Evolutionary conservation across 306 rosid genomes (phyloP).

Genomic region (Sesbania bispinosa): DNA sequence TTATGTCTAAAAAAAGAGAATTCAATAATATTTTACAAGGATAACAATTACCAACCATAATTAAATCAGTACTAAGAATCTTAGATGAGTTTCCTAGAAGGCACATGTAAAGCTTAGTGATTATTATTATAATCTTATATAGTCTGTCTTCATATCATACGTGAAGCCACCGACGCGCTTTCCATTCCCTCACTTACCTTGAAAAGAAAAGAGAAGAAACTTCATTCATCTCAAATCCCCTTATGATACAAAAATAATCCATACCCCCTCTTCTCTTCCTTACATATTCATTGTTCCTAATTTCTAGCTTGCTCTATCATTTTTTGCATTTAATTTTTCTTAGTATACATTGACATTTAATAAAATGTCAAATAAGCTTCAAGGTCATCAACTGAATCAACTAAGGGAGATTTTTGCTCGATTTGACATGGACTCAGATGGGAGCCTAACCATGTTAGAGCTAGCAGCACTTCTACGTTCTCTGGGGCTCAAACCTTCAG

Average conservation of each 20-base stretch:
- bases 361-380: slow-evolving; percentile 39
- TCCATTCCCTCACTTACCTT: neutral
- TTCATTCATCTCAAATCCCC: no score
- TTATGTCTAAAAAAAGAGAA: no score
- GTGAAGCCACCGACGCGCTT: slow-evolving; percentile 33
- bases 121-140: neutral
- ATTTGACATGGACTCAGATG: slow-evolving; percentile 86
- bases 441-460: slow-evolving; percentile 79
- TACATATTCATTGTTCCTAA: neutral
- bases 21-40: no score
- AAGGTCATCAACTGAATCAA: slow-evolving; percentile 49
- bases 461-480: slow-evolving; percentile 81
- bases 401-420: slow-evolving; percentile 54
- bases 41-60: no score
- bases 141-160: neutral
- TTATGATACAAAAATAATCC: neutral
- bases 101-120: no score
- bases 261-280: neutral
- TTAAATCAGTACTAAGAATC: no score
- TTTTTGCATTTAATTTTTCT: neutral
- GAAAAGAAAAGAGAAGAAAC: neutral
- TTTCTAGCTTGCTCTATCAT: neutral
- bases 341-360: neutral
- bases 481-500: slow-evolving; percentile 65
- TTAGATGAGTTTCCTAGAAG: no score